Percentiles rank a stretch among this genome's conserved stretches.
Evolutionary conservation across 75 land plant genomes (phyloP).

Genomic region (Picea glauca): DNA sequence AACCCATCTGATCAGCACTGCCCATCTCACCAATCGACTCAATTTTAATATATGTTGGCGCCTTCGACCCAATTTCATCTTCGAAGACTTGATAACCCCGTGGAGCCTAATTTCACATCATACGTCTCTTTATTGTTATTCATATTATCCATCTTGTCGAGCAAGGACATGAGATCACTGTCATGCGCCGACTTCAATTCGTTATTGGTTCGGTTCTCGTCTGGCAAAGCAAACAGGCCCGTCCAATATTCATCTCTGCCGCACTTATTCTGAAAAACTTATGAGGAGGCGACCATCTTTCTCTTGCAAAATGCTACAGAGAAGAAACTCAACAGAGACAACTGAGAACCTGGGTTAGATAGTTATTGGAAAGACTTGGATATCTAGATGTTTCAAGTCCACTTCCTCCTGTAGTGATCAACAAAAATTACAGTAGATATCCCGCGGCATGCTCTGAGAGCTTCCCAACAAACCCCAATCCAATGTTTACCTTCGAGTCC

Average conservation of each 20-base stretch:
- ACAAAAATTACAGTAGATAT: not conserved
- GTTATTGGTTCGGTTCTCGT: not conserved
- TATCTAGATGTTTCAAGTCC: too few species aligned
- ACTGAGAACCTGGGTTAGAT: too few species aligned
- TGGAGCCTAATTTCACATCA: not conserved
- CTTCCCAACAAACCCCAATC: not conserved
- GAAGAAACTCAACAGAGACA: too few species aligned
- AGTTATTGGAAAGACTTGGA: too few species aligned
- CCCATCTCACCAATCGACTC: too few species aligned
- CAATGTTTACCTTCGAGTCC: too few species aligned
- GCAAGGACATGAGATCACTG: too few species aligned
- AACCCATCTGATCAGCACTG: too few species aligned
- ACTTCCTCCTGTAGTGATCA: too few species aligned
- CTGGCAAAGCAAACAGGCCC: not conserved
- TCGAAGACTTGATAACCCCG: not conserved
- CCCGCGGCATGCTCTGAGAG: not conserved
- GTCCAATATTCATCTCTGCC: not conserved
- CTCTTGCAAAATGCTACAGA: too few species aligned
- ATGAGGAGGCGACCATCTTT: not conserved
- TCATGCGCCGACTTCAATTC: too few species aligned
- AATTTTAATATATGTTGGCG: too few species aligned
- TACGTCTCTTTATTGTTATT: not conserved
- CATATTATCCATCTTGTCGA: not conserved
- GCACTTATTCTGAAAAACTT: not conserved
- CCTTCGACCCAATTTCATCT: not conserved